Base-by-base conservation (phyloP, 164 flowering plant genomes). In the Sedum album region DNA sequence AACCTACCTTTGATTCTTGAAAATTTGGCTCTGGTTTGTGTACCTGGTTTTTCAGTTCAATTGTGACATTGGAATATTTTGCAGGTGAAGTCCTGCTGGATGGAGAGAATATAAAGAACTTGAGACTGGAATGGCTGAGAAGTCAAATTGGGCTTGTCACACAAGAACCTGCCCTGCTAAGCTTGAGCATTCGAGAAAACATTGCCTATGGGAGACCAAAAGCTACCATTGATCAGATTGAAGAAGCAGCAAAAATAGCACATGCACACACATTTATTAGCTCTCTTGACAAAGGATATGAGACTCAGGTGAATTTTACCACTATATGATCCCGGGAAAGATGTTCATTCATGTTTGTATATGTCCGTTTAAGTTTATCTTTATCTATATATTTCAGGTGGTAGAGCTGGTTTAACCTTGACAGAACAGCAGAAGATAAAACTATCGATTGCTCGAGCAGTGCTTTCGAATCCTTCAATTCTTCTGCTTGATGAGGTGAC, bases 211-310 rank as follows among this genome's bases (percentile, higher is more conserved):
- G 98, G 18, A 77, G 98, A 51, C 68, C 86, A 1, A 72, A 69
- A 74, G 89, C 84, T 76, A 83, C 95, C 44, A 33, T n/a, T n/a
- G n/a, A n/a, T n/a, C n/a, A n/a, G n/a, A n/a, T n/a, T n/a, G n/a
- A n/a, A n/a, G n/a, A n/a, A 77, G 96, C 98, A 71, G 98, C 98
- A 49, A 94, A 94, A 80, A 91, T 82, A 70, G 98, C 97, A 0
- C 98, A 85, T 85, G 98, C 91, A 25, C 97, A 94, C 80, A 81
- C 97, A 62, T 94, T 91, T 76, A 91, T 94, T 67, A 94, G 95
- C 79, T 94, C 97, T 20, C 91, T 94, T 60, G 88, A 83, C 60
- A 86, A 80, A n/a, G n/a, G n/a, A n/a, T n/a, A n/a, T n/a, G n/a
- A n/a, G n/a, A n/a, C n/a, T n/a, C n/a, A n/a, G n/a, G 75, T 95